A percentile compares a stretch with the other conserved stretches of the same genome.
phyloP scores from a whole-genome alignment of 768 basidiomycete species.

The Leucogyrophana mollusca region DNA sequence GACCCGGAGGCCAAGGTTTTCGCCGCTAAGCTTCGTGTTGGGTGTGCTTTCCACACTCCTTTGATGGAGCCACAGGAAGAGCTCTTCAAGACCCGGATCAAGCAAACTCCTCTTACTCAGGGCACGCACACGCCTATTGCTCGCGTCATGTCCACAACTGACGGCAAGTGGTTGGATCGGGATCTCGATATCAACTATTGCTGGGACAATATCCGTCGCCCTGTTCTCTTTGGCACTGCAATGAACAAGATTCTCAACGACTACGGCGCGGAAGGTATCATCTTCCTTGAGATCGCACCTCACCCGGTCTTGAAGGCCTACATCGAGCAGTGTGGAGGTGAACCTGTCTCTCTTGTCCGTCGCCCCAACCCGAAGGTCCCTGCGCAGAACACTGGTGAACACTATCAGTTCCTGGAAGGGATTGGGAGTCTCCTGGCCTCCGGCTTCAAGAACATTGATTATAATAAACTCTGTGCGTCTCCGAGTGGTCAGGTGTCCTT shows the following conservation, averaged over 20 bases:
- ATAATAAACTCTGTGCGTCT: slow-evolving; percentile 24
- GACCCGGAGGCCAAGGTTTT: slow-evolving; percentile 25
- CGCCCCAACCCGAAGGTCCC: slow-evolving; percentile 30
- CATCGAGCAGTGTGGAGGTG: slow-evolving; percentile 33
- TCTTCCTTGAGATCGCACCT: slow-evolving; percentile 31
- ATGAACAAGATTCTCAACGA: slow-evolving; percentile 30
- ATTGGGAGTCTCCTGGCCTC: slow-evolving; percentile 26
- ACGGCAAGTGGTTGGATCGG: slow-evolving; percentile 31
- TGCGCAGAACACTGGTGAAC: slow-evolving; percentile 32
- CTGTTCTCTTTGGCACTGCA: slow-evolving; percentile 31
- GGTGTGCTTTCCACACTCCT: slow-evolving; percentile 33
- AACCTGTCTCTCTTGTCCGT: slow-evolving; percentile 24
- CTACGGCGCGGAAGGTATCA: slow-evolving; percentile 25
- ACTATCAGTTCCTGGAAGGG: slow-evolving; percentile 30
- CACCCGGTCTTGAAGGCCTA: slow-evolving; percentile 35
- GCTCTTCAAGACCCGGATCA: slow-evolving; percentile 23
- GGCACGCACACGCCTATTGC: slow-evolving; percentile 12
- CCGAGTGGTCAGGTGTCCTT: slow-evolving; percentile 14
- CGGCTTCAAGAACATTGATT: slow-evolving; percentile 29
- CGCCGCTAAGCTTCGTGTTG: slow-evolving; percentile 22
- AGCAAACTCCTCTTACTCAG: neutral
- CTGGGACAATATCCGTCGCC: slow-evolving; percentile 35
- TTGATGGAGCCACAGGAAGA: slow-evolving; percentile 34
- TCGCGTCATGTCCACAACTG: slow-evolving; percentile 34
- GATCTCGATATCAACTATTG: slow-evolving; percentile 24